phyloP scores from a whole-genome alignment of 2,329 filamentous ascomycete species.

The Ilyonectria robusta region DNA sequence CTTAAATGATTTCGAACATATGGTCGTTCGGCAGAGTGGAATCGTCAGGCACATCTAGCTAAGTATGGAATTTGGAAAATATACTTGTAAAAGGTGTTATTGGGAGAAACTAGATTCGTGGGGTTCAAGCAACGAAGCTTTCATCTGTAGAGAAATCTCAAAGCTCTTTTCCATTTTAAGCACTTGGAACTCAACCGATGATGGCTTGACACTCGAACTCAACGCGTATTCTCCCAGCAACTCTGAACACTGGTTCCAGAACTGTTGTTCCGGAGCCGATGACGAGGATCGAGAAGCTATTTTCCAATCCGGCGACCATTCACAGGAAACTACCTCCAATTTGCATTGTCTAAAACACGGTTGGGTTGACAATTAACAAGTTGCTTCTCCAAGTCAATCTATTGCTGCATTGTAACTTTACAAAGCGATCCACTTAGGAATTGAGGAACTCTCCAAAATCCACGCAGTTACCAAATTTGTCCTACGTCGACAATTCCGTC shows the following conservation, averaged over 20 bases:
- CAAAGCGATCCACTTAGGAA: not conserved
- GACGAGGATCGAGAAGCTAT: not conserved
- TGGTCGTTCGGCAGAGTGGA: not conserved
- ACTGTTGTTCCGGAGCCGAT: not conserved
- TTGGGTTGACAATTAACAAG: not conserved
- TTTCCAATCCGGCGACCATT: not conserved
- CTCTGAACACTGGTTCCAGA: conserved; percentile 5
- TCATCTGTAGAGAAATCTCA: not conserved
- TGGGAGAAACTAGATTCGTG: too few species aligned
- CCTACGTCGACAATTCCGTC: conserved; percentile 8
- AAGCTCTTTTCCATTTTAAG: conserved; percentile 15
- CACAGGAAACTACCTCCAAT: not conserved
- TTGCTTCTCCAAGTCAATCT: not conserved
- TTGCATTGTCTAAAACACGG: not conserved
- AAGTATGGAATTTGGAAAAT: not conserved
- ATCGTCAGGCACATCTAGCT: conserved; percentile 5
- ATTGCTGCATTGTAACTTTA: not conserved
- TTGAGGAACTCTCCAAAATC: not conserved
- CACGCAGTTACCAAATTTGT: conserved; percentile 4
- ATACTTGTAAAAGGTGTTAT: not conserved
- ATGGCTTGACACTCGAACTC: conserved; percentile 6
- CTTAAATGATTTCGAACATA: not conserved
- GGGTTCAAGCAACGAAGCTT: not conserved
- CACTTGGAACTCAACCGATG: not conserved
- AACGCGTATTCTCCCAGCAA: conserved; percentile 6